phyloP scores from a whole-genome alignment of 768 basidiomycete species.

The Leccinum uliginosum region DNA sequence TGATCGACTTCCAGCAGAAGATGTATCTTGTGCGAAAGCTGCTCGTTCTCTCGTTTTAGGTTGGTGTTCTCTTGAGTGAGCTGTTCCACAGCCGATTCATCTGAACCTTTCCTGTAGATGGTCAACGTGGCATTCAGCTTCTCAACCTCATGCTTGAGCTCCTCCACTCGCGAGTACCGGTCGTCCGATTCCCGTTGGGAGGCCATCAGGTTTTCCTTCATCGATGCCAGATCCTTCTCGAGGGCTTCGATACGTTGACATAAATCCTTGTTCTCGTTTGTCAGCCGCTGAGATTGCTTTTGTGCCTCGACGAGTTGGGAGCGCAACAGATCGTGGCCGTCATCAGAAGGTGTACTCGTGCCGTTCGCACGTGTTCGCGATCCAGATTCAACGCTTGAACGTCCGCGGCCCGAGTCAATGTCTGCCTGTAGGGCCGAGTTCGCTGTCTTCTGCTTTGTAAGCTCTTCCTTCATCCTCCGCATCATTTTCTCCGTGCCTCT shows the following conservation, averaged over 20 bases:
- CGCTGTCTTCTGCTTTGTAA: conserved; percentile 82
- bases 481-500: conserved; percentile 99
- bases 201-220: conserved; percentile 64
- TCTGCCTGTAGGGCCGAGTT: conserved; percentile 83
- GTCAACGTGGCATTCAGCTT: conserved; percentile 67
- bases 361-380: conserved; percentile 61
- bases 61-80: conserved; percentile 76
- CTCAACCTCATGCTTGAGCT: conserved; percentile 77
- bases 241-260: conserved; percentile 67
- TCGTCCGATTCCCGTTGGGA: conserved; percentile 80
- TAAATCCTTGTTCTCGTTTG: conserved; percentile 72
- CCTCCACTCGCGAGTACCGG: conserved; percentile 68
- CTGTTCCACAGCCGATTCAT: conserved; percentile 76
- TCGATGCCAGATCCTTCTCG: conserved; percentile 68
- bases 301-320: conserved; percentile 74
- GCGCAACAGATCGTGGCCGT: conserved; percentile 59
- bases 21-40: conserved; percentile 88
- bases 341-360: conserved; percentile 76
- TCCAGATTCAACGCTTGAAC: conserved; percentile 49
- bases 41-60: conserved; percentile 81
- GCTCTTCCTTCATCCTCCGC: conserved; percentile 91
- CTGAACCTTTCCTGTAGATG: conserved; percentile 70
- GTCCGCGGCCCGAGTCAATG: conserved; percentile 65
- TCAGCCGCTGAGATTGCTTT: conserved; percentile 67
- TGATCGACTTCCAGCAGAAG: conserved; percentile 85